Conservation (phyloP, 345 rosid species). For the Lepidium aucheri region DNA sequence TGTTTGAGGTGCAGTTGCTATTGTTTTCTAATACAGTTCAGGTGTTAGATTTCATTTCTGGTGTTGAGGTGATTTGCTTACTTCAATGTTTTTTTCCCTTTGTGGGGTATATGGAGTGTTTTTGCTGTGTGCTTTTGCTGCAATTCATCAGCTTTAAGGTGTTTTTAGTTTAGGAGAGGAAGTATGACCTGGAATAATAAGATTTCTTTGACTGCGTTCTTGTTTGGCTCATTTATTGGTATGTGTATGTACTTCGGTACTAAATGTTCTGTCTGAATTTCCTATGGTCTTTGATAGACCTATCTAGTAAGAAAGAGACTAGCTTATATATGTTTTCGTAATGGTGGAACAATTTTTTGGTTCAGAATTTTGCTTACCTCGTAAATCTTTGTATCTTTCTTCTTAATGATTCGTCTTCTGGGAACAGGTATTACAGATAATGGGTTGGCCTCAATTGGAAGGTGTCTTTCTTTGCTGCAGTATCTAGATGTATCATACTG, state of each 20-base stretch:
- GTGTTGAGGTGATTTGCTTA: background rate
- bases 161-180: background rate
- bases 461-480: slow-evolving; percentile 59
- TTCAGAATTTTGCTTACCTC: background rate
- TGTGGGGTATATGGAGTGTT: background rate
- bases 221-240: background rate
- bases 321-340: background rate
- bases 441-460: slow-evolving; percentile 63
- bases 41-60: slow-evolving; percentile 1
- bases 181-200: background rate
- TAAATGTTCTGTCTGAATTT: background rate
- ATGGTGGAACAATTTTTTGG: background rate
- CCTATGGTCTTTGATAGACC: background rate
- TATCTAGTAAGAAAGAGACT: background rate
- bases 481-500: slow-evolving; percentile 81
- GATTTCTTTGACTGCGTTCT: background rate
- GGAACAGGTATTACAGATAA: slow-evolving; percentile 68
- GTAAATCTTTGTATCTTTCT: background rate
- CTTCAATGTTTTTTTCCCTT: too few species aligned
- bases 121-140: background rate
- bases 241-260: background rate
- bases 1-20: background rate
- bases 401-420: background rate
- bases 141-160: background rate
- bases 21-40: background rate